Evolutionary conservation across 2,329 filamentous ascomycete genomes (phyloP).

Genomic region (Tolypocladium paradoxum): DNA sequence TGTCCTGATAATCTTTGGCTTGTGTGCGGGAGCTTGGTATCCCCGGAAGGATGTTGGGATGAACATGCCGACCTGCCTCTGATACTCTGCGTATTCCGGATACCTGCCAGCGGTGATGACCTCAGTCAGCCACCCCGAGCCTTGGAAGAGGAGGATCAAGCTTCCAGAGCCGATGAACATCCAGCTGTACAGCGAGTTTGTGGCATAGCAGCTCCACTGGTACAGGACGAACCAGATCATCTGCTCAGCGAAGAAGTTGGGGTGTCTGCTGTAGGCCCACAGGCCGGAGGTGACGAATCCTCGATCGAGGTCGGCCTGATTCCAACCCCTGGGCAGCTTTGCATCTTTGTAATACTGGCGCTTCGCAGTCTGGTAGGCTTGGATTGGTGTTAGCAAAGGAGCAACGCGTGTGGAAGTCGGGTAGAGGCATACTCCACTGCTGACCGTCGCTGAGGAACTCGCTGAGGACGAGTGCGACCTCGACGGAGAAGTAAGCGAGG

Average conservation of each 20-base stretch:
- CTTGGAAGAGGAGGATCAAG: conserved; percentile 77
- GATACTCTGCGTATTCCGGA: conserved; percentile 76
- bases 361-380: conserved; percentile 75
- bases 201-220: conserved; percentile 73
- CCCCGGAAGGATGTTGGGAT: conserved; percentile 47
- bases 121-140: conserved; percentile 82
- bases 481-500: conserved; percentile 32
- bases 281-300: conserved; percentile 80
- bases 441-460: conserved; percentile 85
- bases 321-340: conserved; percentile 55
- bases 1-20: conserved; percentile 37
- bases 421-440: conserved; percentile 58
- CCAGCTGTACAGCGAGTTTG: conserved; percentile 67
- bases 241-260: conserved; percentile 92
- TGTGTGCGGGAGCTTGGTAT: conserved; percentile 28
- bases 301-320: conserved; percentile 69
- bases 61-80: conserved; percentile 73
- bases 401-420: not conserved
- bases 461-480: conserved; percentile 42
- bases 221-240: conserved; percentile 81
- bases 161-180: conserved; percentile 56
- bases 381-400: not conserved
- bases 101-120: conserved; percentile 73
- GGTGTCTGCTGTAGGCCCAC: conserved; percentile 82
- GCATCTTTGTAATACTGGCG: conserved; percentile 60